Conservation (phyloP, 345 rosid species). For the Acer campestre region DNA sequence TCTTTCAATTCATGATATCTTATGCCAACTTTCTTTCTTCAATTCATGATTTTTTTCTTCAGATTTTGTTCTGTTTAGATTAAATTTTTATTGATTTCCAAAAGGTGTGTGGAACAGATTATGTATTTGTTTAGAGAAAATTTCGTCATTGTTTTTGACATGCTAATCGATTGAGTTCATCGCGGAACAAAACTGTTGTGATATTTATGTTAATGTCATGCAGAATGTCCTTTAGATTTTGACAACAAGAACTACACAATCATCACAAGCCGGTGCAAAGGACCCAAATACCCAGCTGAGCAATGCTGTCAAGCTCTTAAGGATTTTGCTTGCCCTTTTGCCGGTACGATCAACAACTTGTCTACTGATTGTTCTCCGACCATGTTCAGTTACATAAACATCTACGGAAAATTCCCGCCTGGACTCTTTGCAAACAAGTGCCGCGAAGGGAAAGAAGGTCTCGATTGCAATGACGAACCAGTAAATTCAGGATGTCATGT, state of each 20-base stretch:
- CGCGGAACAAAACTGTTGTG: background rate
- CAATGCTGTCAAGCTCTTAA: constrained; percentile 58
- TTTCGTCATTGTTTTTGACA: too few relatives aligned
- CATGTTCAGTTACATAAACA: constrained; percentile 88
- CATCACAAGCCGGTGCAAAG: constrained; percentile 70
- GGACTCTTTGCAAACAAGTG: constrained; percentile 78
- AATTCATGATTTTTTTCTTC: too few relatives aligned
- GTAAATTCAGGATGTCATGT: background rate
- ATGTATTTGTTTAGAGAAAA: background rate
- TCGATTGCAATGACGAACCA: constrained; percentile 37
- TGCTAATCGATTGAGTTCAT: background rate
- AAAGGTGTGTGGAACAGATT: background rate
- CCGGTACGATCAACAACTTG: constrained; percentile 50
- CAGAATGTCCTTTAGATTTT: constrained; percentile 64
- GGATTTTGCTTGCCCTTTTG: constrained; percentile 66
- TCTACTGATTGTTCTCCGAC: constrained; percentile 59
- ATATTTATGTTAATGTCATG: background rate
- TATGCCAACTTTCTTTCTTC: too few relatives aligned
- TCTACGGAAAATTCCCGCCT: constrained; percentile 76
- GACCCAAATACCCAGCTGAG: constrained; percentile 61
- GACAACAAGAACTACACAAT: constrained; percentile 63
- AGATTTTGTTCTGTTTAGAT: background rate
- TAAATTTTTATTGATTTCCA: background rate
- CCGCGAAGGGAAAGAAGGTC: constrained; percentile 60
- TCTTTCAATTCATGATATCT: too few relatives aligned